A percentile compares a stretch with the other conserved stretches of the same genome.
phyloP scores from a whole-genome alignment of 2,329 filamentous ascomycete species.

The Aspergillus terreus region DNA sequence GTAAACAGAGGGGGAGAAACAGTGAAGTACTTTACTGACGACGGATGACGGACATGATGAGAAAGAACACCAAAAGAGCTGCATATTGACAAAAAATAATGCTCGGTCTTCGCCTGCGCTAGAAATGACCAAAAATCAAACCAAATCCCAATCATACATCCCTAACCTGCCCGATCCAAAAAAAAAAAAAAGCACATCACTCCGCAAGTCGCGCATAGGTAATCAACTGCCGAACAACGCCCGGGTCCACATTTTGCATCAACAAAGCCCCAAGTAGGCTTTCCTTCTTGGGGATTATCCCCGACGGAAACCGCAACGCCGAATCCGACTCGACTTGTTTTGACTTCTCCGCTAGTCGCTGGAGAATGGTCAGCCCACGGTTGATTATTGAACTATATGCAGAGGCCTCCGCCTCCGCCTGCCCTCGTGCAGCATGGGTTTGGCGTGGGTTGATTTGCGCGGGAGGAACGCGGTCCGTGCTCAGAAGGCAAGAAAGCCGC shows the following conservation, averaged over 20 bases:
- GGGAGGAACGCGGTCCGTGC: conserved; percentile 54
- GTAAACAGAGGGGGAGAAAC: not conserved
- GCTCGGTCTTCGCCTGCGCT: conserved; percentile 14
- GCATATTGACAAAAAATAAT: conserved; percentile 8
- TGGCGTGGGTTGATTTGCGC: conserved; percentile 31
- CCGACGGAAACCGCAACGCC: conserved; percentile 52
- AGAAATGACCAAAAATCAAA: conserved; percentile 16
- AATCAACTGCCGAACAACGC: conserved; percentile 64
- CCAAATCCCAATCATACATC: conserved; percentile 7
- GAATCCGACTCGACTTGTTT: conserved; percentile 52
- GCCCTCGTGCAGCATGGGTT: conserved; percentile 27
- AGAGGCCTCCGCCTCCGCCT: conserved; percentile 40
- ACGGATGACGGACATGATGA: conserved; percentile 20
- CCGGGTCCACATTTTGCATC: conserved; percentile 61
- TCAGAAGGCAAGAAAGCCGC: conserved; percentile 69
- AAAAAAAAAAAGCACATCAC: conserved; percentile 20
- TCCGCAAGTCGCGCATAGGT: conserved; percentile 57
- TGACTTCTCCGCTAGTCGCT: conserved; percentile 64
- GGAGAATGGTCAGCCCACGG: conserved; percentile 65
- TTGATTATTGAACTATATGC: conserved; percentile 57
- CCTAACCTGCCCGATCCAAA: conserved; percentile 5
- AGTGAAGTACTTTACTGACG: conserved; percentile 16
- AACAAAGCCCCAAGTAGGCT: conserved; percentile 64
- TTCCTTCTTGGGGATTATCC: conserved; percentile 64
- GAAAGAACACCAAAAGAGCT: conserved; percentile 14